A percentile compares a stretch with the other conserved stretches of the same genome.
These are phyloP conservation scores for Botrytis elliptica DNA, from an alignment of 2,329 filamentous ascomycete genomes.

Conservation along the genomic window DNA sequence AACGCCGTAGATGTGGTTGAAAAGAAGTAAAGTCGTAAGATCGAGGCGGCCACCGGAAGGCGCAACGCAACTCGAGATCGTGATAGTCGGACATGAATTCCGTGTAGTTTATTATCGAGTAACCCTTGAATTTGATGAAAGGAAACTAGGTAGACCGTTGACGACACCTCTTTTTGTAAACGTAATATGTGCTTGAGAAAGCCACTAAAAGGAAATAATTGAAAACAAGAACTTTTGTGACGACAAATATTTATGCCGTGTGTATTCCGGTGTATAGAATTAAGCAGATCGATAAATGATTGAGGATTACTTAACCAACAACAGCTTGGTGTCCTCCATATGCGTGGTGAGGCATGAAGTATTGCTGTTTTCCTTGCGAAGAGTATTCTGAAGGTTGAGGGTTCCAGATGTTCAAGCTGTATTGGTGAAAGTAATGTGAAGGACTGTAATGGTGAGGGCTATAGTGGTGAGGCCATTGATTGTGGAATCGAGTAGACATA, in stretches of 20 bases:
- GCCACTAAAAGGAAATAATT: constrained; percentile 25
- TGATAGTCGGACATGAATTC: constrained; percentile 30
- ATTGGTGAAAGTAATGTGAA: constrained; percentile 23
- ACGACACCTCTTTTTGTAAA: constrained; percentile 31
- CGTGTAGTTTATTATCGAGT: constrained; percentile 34
- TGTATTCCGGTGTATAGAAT: constrained; percentile 27
- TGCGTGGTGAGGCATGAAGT: constrained; percentile 44
- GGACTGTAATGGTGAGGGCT: constrained; percentile 10
- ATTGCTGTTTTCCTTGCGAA: constrained; percentile 48
- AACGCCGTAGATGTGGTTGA: constrained; percentile 34
- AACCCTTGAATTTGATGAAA: constrained; percentile 28
- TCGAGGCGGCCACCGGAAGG: constrained; percentile 40
- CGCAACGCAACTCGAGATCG: constrained; percentile 42
- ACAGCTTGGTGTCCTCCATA: constrained; percentile 50
- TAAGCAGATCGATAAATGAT: constrained; percentile 1
- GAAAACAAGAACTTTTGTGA: constrained; percentile 36
- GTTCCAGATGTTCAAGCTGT: constrained; percentile 44
- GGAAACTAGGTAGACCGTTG: constrained; percentile 23
- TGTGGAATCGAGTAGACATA: constrained; percentile 13
- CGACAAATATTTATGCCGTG: constrained; percentile 31
- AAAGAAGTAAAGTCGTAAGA: constrained; percentile 39
- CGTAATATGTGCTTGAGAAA: constrained; percentile 36
- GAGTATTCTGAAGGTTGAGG: constrained; percentile 47
- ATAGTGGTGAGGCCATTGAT: neutral
- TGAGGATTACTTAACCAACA: constrained; percentile 30